A percentile compares a stretch with the other conserved stretches of the same genome.
Conservation (phyloP, 768 basidiomycete genomes). For the Lactarius akahatsu region DNA sequence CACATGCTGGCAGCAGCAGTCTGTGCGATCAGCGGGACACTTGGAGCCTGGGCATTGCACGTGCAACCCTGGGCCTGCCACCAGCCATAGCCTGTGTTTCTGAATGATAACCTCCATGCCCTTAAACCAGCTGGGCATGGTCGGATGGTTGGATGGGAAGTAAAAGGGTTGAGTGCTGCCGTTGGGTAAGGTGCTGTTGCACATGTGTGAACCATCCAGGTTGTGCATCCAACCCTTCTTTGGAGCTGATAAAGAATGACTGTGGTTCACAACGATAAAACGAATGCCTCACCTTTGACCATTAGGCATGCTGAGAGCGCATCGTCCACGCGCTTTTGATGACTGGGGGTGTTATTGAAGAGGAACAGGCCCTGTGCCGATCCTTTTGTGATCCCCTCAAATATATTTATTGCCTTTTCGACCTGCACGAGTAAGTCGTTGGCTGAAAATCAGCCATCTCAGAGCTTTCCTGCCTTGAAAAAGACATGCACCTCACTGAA, state of each 20-base stretch:
- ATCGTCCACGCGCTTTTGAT: slow-evolving; percentile 32
- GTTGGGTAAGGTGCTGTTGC: not conserved
- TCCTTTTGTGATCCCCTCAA: slow-evolving; percentile 34
- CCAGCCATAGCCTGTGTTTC: not conserved
- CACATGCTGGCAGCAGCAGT: not conserved
- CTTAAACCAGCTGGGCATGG: slow-evolving; percentile 1
- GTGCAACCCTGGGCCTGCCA: not conserved
- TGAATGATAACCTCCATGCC: slow-evolving; percentile 2
- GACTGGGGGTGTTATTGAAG: slow-evolving; percentile 36
- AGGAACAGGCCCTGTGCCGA: slow-evolving; percentile 32
- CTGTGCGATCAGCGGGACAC: not conserved
- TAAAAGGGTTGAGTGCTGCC: not conserved
- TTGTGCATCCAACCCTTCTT: too few species aligned
- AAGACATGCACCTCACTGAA: slow-evolving; percentile 29
- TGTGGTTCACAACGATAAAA: too few species aligned
- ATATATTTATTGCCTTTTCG: slow-evolving; percentile 35
- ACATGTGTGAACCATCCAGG: not conserved
- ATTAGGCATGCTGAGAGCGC: not conserved
- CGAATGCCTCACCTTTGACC: too few species aligned
- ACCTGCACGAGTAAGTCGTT: slow-evolving; percentile 30
- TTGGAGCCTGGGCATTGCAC: not conserved
- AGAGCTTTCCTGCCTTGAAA: slow-evolving; percentile 36
- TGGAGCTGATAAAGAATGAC: too few species aligned
- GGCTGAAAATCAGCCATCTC: slow-evolving; percentile 37
- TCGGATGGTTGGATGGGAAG: not conserved